A percentile compares a stretch with the other conserved stretches of the same genome.
phyloP scores from a whole-genome alignment of 1,139 yeast genomes.

The Debaryomyces sp. region DNA sequence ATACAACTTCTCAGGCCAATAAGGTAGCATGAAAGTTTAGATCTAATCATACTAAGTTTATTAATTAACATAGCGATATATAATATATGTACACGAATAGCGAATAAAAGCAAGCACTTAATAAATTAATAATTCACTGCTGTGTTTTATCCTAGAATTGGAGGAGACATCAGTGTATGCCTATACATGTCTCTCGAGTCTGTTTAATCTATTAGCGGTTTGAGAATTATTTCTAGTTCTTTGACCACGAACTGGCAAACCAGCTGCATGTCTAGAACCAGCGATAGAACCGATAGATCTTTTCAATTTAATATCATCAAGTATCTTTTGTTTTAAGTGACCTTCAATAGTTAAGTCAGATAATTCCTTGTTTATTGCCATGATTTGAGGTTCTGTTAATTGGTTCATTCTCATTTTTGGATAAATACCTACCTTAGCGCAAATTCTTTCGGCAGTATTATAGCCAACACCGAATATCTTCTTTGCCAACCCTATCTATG shows the following conservation, averaged over 20 bases:
- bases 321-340: slow-evolving; percentile 75
- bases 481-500: slow-evolving; percentile 71
- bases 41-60: background rate
- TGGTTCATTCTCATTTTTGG: slow-evolving; percentile 96
- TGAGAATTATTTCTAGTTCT: slow-evolving; percentile 86
- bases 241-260: slow-evolving; percentile 93
- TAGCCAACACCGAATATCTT: slow-evolving; percentile 86
- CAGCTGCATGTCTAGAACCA: slow-evolving; percentile 88
- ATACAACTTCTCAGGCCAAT: background rate
- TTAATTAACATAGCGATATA: background rate
- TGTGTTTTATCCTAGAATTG: background rate
- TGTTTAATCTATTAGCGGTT: slow-evolving; percentile 87
- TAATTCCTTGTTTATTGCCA: slow-evolving; percentile 85
- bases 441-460: slow-evolving; percentile 71
- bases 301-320: slow-evolving; percentile 79
- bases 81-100: background rate
- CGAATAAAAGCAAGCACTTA: background rate
- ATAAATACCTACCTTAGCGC: slow-evolving; percentile 87
- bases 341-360: slow-evolving; percentile 84
- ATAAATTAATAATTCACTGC: background rate
- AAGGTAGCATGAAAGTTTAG: too few species aligned
- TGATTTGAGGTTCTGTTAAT: slow-evolving; percentile 81
- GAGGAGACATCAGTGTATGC: too few species aligned
- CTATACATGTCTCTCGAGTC: slow-evolving; percentile 55
- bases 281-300: slow-evolving; percentile 81